phyloP scores from a whole-genome alignment of 768 basidiomycete genomes.

The Boletus edulis region DNA sequence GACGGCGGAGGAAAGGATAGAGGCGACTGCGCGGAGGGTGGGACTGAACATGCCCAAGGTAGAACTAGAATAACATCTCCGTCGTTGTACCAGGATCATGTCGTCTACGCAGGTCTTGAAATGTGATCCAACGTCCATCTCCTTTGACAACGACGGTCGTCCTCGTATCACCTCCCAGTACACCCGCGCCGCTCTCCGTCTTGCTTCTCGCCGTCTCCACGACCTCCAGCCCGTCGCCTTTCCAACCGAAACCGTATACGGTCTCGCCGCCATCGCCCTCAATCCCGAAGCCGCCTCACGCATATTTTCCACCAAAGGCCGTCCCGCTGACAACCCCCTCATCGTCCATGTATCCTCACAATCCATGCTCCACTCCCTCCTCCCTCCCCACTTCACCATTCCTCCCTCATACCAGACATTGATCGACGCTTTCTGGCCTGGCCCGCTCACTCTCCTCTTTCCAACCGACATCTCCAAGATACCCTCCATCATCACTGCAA shows the following conservation, averaged over 20 bases:
- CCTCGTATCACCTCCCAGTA: constrained; percentile 50
- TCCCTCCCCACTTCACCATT: constrained; percentile 63
- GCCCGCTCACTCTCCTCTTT: constrained; percentile 89
- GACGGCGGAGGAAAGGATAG: constrained; percentile 74
- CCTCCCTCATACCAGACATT: constrained; percentile 68
- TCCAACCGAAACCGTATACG: constrained; percentile 98
- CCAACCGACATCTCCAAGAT: constrained; percentile 62
- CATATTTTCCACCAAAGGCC: constrained; percentile 88
- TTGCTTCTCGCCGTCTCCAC: constrained; percentile 52
- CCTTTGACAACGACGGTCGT: constrained; percentile 48
- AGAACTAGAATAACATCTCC: not conserved
- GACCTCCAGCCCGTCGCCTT: constrained; percentile 69
- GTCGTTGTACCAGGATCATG: not conserved
- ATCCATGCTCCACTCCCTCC: constrained; percentile 73
- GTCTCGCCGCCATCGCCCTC: constrained; percentile 87
- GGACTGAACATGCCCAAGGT: constrained; percentile 75
- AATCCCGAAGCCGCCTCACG: constrained; percentile 56
- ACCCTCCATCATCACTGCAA: constrained; percentile 76
- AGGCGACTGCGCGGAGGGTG: constrained; percentile 83
- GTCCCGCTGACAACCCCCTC: constrained; percentile 94
- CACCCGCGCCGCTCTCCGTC: constrained; percentile 51
- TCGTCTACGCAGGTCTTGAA: constrained; percentile 43
- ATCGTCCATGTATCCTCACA: constrained; percentile 94
- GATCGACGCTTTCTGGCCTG: constrained; percentile 92
- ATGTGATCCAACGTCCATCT: constrained; percentile 63